These are phyloP conservation scores for Aspergillus campestris DNA, from an alignment of 495 filamentous ascomycete genomes.

Conservation along the genomic window DNA sequence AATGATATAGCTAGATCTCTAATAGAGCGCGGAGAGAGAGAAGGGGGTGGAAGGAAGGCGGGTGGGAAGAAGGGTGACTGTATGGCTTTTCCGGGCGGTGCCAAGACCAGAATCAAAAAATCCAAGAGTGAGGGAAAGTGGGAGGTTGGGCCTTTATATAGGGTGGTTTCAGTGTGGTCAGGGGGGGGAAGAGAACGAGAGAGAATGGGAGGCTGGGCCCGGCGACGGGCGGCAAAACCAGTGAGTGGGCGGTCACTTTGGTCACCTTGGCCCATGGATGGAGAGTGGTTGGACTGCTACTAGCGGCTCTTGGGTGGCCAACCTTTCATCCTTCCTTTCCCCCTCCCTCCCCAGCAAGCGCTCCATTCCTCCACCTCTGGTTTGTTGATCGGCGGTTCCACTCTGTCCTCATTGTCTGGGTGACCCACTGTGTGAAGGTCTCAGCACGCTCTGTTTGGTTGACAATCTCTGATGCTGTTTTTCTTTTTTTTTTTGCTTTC, in stretches of 20 bases:
- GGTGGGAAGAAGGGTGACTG: constrained; percentile 19
- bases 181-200: constrained; percentile 17
- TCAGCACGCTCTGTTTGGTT: constrained; percentile 18
- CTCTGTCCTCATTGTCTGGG: constrained; percentile 8
- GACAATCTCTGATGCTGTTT: constrained; percentile 20
- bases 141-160: constrained; percentile 44
- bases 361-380: constrained; percentile 9
- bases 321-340: constrained; percentile 1
- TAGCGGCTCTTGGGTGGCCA: constrained; percentile 21
- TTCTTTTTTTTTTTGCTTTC: constrained; percentile 3
- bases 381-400: constrained; percentile 16
- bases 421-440: constrained; percentile 8
- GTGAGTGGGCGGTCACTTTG: constrained; percentile 20
- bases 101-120: constrained; percentile 41
- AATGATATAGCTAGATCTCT: too few relatives aligned
- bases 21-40: constrained; percentile 9
- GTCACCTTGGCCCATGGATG: constrained; percentile 26
- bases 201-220: constrained; percentile 18
- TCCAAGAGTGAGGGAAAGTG: constrained; percentile 24
- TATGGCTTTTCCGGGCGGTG: constrained; percentile 34
- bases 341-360: constrained; percentile 9
- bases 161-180: constrained; percentile 32
- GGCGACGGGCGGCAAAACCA: constrained; percentile 37
- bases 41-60: constrained; percentile 16
- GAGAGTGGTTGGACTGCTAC: constrained; percentile 19